Percentiles rank a stretch among this genome's conserved stretches.
These are phyloP conservation scores for Ophiostoma himal-ulmi DNA, from an alignment of 2,329 filamentous ascomycete species.

Conservation along the genomic window DNA sequence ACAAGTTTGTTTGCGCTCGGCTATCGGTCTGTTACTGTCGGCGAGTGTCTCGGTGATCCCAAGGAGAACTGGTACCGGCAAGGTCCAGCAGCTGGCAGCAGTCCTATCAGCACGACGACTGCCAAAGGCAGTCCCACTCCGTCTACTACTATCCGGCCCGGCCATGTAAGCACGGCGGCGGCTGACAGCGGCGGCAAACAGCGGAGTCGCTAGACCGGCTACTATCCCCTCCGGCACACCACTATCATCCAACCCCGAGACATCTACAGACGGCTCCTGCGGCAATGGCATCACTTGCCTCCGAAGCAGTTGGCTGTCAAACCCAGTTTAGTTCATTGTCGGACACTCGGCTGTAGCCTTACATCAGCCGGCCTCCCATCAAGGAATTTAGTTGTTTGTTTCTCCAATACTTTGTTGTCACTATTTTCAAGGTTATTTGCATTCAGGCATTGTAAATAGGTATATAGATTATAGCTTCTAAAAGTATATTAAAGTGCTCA, in stretches of 20 bases:
- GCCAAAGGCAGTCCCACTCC: neutral
- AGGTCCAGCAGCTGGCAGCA: neutral
- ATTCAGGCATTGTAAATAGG: neutral
- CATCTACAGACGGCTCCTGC: neutral
- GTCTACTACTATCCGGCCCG: neutral
- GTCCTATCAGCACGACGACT: neutral
- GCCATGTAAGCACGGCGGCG: neutral
- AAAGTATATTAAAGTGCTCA: neutral
- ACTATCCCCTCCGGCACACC: neutral
- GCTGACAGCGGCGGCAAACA: neutral
- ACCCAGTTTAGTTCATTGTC: neutral
- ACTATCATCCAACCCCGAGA: neutral
- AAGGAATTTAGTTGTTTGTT: too few species aligned
- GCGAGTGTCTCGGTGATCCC: conserved; percentile 49
- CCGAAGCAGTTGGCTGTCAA: neutral
- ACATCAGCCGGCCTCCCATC: too few species aligned
- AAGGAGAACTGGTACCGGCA: conserved; percentile 48
- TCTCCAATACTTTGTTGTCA: too few species aligned
- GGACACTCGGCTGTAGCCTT: neutral
- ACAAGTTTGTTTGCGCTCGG: conserved; percentile 38
- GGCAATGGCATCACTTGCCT: neutral
- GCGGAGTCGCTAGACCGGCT: neutral
- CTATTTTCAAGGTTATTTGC: too few species aligned
- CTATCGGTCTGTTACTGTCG: conserved; percentile 46
- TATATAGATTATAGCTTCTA: neutral